Percentiles rank a stretch among this genome's conserved stretches.
phyloP scores from a whole-genome alignment of 768 basidiomycete species.

The Kwoniella newhampshirensis region DNA sequence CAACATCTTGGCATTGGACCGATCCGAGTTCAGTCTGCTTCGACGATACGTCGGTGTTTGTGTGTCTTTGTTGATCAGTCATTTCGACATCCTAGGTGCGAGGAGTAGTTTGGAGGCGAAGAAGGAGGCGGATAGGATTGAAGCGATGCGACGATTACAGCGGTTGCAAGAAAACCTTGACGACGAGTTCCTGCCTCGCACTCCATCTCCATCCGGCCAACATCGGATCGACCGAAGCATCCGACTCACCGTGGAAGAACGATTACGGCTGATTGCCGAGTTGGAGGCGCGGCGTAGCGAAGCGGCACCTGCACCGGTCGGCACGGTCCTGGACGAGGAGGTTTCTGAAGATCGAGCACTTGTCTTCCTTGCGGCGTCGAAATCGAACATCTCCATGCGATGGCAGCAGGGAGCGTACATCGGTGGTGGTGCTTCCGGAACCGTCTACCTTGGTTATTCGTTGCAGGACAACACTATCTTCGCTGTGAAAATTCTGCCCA shows the following conservation, averaged over 20 bases:
- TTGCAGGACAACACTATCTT: conserved; percentile 92
- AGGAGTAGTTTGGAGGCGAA: conserved; percentile 81
- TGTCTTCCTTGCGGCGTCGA: conserved; percentile 91
- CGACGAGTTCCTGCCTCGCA: conserved; percentile 48
- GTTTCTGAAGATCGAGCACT: conserved; percentile 90
- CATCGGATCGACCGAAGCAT: conserved; percentile 58
- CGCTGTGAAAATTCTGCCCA: conserved; percentile 99
- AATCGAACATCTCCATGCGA: conserved; percentile 88
- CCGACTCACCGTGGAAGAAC: conserved; percentile 74
- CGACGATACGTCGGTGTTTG: conserved; percentile 90
- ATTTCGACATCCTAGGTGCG: conserved; percentile 97
- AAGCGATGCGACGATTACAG: conserved; percentile 54
- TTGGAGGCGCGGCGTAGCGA: conserved; percentile 70
- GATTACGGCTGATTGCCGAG: conserved; percentile 58
- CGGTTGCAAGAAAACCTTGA: conserved; percentile 59
- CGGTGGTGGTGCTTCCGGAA: conserved; percentile 96
- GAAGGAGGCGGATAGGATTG: conserved; percentile 82
- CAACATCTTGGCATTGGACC: conserved; percentile 82
- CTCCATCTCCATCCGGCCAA: conserved; percentile 37
- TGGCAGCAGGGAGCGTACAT: conserved; percentile 99
- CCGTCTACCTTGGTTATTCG: conserved; percentile 98
- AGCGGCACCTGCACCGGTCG: conserved; percentile 72
- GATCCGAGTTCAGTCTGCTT: conserved; percentile 84
- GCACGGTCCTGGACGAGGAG: conserved; percentile 90
- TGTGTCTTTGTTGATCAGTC: conserved; percentile 93